A percentile compares a stretch with the other conserved stretches of the same genome.
phyloP scores from a whole-genome alignment of 345 rosid genomes.

The Aethionema arabicum region DNA sequence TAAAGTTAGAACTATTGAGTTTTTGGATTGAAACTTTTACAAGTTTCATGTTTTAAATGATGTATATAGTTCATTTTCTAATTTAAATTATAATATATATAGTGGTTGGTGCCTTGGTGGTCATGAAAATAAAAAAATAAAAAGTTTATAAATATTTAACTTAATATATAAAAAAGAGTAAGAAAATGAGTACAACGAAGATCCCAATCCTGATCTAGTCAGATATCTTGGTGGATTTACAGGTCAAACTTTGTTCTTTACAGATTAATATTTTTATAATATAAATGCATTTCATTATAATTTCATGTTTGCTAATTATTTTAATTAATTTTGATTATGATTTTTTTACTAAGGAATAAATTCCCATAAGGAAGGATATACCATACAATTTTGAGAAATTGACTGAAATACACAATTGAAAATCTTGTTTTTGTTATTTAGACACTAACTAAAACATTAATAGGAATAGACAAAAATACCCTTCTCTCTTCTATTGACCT shows the following conservation, averaged over 20 bases:
- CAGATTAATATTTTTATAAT: conserved; percentile 2
- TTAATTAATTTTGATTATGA: no score
- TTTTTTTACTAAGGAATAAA: no score
- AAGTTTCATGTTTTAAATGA: conserved; percentile 28
- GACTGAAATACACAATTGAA: no score
- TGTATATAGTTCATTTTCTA: conserved; percentile 2
- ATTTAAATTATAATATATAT: neutral
- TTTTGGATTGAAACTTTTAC: conserved; percentile 11
- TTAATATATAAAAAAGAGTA: neutral
- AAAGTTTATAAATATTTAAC: neutral
- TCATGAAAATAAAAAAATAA: neutral
- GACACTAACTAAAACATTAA: no score
- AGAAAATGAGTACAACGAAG: neutral
- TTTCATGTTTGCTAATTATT: conserved; percentile 13
- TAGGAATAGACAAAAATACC: no score
- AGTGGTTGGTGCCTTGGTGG: conserved; percentile 18
- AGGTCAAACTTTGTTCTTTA: conserved; percentile 34
- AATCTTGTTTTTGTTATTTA: no score
- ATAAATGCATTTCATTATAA: conserved; percentile 5
- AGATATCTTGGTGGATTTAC: conserved; percentile 35
- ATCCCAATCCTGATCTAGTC: conserved; percentile 25
- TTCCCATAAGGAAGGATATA: no score
- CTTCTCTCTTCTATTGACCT: no score
- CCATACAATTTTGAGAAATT: no score
- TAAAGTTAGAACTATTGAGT: conserved; percentile 27